Evolutionary conservation across 805 yeast genomes (phyloP).

Genomic region (Kregervanrija delftensis): DNA sequence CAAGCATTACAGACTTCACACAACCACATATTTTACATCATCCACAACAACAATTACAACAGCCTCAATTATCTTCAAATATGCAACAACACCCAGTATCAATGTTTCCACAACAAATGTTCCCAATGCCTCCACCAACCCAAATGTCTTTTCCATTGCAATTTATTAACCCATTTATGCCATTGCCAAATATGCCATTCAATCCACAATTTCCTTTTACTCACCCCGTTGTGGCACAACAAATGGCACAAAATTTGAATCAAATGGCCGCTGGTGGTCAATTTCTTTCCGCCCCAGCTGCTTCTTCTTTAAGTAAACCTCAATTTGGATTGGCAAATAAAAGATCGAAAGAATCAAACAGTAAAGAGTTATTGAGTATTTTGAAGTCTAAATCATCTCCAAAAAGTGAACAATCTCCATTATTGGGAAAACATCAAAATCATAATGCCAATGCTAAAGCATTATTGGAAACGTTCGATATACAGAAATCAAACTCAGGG

Average conservation of each 20-base stretch:
- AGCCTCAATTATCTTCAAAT: not conserved
- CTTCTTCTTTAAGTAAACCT: conserved; percentile 28
- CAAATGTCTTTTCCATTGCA: conserved; percentile 19
- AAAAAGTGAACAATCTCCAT: not conserved
- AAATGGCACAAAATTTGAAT: conserved; percentile 1
- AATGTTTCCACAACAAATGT: conserved; percentile 1
- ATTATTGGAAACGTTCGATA: too few relatives aligned
- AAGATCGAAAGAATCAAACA: conserved; percentile 26
- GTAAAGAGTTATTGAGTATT: conserved; percentile 27
- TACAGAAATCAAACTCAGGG: too few relatives aligned
- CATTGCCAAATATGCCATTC: conserved; percentile 6
- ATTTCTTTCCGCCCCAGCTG: conserved; percentile 21
- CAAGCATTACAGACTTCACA: not conserved
- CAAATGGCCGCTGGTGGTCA: not conserved
- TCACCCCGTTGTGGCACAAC: conserved; percentile 5
- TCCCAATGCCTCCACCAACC: conserved; percentile 6
- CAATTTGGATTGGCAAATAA: conserved; percentile 19
- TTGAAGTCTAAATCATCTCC: conserved; percentile 16
- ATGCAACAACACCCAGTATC: conserved; percentile 4
- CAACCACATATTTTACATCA: not conserved
- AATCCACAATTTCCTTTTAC: conserved; percentile 9
- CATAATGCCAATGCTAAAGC: too few relatives aligned
- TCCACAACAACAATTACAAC: conserved; percentile 1
- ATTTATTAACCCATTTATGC: conserved; percentile 20
- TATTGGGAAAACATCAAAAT: too few relatives aligned